Evolutionary conservation across 495 filamentous ascomycete genomes (phyloP), one percentile per base, ranked within the genome.

Genomic region (Neurospora pannonica): DNA sequence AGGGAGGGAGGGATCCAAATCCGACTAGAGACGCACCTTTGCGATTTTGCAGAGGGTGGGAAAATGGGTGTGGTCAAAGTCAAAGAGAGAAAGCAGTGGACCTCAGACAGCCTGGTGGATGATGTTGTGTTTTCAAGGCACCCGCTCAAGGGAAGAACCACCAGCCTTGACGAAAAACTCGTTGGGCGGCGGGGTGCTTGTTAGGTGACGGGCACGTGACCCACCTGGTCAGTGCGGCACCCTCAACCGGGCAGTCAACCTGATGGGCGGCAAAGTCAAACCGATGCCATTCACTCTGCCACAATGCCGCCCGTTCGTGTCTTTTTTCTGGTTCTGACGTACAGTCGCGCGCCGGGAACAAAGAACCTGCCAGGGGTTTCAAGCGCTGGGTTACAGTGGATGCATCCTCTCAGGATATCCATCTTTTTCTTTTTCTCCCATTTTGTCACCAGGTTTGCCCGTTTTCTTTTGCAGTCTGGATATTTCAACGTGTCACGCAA

Each of bases 151-250:
- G 76, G 77, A 76, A 77, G 17, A 71, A 71, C 69, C 74, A 75
- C 77, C 79, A 77, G 80, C 80, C 79, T 80, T 78, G 75, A 79
- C 78, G 76, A 80, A 81, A 81, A 81, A 79, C 80, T 81, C 74
- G 80, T 81, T 78, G 80, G 80, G 80, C 80, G 77, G 80, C 79
- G 80, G 80, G 80, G 77, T 79, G 80, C 75, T 70, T 46, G 34
- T 19, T 34, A 67, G 28, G 54, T 67, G 54, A 67, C 2, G 15
- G n/a, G 42, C 80, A 81, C 80, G 80, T 81, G 80, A 80, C 38
- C 4, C 24, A 10, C 11, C 5, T 81, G 80, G 80, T 62, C 75
- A 69, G 77, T 80, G 77, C 78, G 72, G 73, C 70, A 60, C 72
- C 48, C 28, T 39, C 34, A 67, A 67, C 54, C 13, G n/a, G n/a